Evolutionary conservation across 2,329 filamentous ascomycete genomes (phyloP), one percentile per base, ranked within the genome.

Genomic region (Aspergillus caelatus): DNA sequence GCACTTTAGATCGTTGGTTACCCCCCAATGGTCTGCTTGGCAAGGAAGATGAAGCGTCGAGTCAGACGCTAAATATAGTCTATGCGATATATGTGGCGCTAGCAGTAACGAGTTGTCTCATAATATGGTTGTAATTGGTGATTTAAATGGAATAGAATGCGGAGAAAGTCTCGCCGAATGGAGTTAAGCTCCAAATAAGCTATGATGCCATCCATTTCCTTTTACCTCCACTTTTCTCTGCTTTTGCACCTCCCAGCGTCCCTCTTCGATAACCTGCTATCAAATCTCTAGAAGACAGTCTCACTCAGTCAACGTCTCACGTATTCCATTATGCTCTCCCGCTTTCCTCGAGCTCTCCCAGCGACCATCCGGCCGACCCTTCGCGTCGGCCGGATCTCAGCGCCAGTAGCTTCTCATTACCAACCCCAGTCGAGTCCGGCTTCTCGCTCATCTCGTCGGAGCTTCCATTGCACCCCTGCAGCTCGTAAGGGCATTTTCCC

Each of bases 401-500:
- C 65, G 28, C 57, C 65, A 45, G 57, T 63, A 52, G 57, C 62
- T 65, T 46, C 48, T 61, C 53, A 65, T 48, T 58, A 67, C 26
- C 68, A 58, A 46, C 58, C 59, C 41, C 58, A 55, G 32, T 41
- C 61, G 5, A 58, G 21, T 16, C 41, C 46, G 7, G n/a, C 53
- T 10, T n/a, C 36, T 30, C 46, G 32, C 46, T 34, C 57, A 59
- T 59, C 50, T 57, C 60, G 61, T 60, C 71, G 73, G 19, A 60
- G 60, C 26, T 77, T 82, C 70, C 80, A 80, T 54, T 74, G 71
- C 2, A 79, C 77, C 26, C 65, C 70, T 21, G 59, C 74, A 36
- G 62, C 67, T 46, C 70, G 67, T 67, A 84, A 84, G 71, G 86
- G 86, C 64, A 83, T 89, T 70, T 85, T 85, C 65, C 88, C 88